Base-by-base conservation (phyloP, 2,329 filamentous ascomycete genomes). In the Macrophomina tecta region DNA sequence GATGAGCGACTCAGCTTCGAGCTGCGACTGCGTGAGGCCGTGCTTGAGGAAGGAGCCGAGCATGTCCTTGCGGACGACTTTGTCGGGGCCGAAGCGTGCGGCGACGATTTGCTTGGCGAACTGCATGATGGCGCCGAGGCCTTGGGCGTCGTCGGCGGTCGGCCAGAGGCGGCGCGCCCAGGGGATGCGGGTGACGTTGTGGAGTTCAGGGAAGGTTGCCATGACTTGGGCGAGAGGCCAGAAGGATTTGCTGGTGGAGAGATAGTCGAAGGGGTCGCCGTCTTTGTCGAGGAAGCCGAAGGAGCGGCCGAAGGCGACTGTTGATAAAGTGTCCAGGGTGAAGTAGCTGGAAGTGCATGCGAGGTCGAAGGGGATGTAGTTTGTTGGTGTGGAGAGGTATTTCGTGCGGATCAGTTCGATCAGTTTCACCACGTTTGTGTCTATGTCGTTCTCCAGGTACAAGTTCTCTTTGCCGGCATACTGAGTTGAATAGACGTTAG, bases 201-300 rank as follows among this genome's bases (percentile, higher is more conserved):
- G 75, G 0, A 84, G 62, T 69, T 78, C 79, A 0, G 82, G 82
- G 56, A 82, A 74, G 0, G 81, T 78, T 1, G 79, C 79, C 4
- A 82, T 81, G 2, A 82, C 70, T 63, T 82, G 81, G 16, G 84
- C 78, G n/a, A 79, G 76, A 0, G 82, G 81, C 0, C 84, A 68
- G 11, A 77, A 80, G 49, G 79, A 73, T 58, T 82, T 77, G 0
- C 80, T 79, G 6, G 82, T 82, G 62, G 77, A 72, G 61, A 86
- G 81, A 69, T 84, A 86, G 61, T 79, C 80, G 69, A 82, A 83
- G 0, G 82, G 77, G 68, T 87, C 62, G 4, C n/a, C 28, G 69
- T 87, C 82, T 5, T 77, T 70, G n/a, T 79, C 78, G 0, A 86
- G 70, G 69, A 82, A 83, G 12, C 84, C 84, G 68, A 86, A 85